phyloP scores from a whole-genome alignment of 768 basidiomycete species.

The Cystofilobasidium capitatum region DNA sequence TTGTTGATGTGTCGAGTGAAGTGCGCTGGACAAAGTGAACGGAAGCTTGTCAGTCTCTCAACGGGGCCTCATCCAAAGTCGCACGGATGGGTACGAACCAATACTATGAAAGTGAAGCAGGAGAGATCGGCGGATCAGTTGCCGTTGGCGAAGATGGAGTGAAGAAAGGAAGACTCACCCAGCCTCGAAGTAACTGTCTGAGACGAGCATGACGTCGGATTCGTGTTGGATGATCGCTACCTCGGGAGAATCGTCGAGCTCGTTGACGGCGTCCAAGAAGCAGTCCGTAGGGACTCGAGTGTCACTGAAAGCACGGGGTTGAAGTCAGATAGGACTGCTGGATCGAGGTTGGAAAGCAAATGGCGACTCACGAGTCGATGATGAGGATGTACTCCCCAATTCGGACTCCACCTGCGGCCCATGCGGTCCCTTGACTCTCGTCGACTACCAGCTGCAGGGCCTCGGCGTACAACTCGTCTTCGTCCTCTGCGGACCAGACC shows the following conservation, averaged over 20 bases:
- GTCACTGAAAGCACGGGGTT: too few species aligned
- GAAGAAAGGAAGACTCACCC: not conserved
- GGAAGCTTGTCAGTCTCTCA: not conserved
- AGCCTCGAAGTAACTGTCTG: not conserved
- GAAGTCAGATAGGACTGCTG: too few species aligned
- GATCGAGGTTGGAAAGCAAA: too few species aligned
- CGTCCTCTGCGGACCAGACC: conserved; percentile 58
- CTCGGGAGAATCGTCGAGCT: conserved; percentile 67
- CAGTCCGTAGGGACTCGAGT: conserved; percentile 49
- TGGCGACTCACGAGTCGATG: too few species aligned
- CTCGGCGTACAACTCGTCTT: conserved; percentile 53
- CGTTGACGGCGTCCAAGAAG: conserved; percentile 77
- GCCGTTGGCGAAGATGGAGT: not conserved
- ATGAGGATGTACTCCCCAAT: conserved; percentile 43
- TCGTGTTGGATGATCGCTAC: conserved; percentile 66
- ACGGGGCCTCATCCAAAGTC: too few species aligned
- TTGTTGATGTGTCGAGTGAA: conserved; percentile 78
- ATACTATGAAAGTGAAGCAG: too few species aligned
- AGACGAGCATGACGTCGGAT: conserved; percentile 4
- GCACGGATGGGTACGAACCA: too few species aligned
- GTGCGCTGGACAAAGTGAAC: conserved; percentile 12
- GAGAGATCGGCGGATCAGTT: too few species aligned
- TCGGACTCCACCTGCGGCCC: conserved; percentile 50
- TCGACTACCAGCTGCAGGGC: conserved; percentile 44
- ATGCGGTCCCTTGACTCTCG: not conserved